These are phyloP conservation scores for Dictyostelium intermedium DNA, from an alignment of 78 protist genomes.

Conservation along the genomic window DNA sequence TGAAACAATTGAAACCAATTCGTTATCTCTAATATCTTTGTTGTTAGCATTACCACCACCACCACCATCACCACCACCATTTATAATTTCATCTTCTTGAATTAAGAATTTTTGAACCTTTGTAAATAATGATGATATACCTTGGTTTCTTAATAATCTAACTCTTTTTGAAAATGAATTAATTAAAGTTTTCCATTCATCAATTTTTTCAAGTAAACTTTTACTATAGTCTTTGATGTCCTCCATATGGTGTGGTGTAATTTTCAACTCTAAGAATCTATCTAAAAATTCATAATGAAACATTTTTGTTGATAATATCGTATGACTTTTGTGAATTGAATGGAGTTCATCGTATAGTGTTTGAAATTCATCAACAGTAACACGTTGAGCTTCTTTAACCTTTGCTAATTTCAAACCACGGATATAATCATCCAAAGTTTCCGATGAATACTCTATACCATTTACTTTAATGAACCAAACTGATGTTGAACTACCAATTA, in stretches of 20 bases:
- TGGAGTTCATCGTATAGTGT: not conserved
- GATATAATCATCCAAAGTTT: constrained; percentile 27
- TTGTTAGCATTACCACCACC: too few species aligned
- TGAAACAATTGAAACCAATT: not conserved
- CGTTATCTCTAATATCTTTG: not conserved
- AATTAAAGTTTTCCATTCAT: constrained; percentile 1
- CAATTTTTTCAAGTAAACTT: not conserved
- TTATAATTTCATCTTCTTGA: not conserved
- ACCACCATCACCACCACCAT: not conserved
- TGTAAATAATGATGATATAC: constrained; percentile 27
- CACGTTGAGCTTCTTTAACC: not conserved
- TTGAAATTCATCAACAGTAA: not conserved
- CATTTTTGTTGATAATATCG: not conserved
- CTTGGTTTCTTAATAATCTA: constrained; percentile 20
- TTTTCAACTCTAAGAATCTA: not conserved
- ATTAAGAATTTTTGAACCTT: not conserved
- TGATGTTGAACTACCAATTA: not conserved
- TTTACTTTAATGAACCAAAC: constrained; percentile 12
- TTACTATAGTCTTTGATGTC: not conserved
- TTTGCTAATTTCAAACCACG: constrained; percentile 49
- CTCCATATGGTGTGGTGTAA: not conserved
- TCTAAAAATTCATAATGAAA: not conserved
- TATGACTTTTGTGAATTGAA: not conserved
- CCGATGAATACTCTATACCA: constrained; percentile 8
- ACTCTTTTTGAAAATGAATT: not conserved